Evolutionary conservation across 768 basidiomycete genomes (phyloP), one percentile per base, ranked within the genome.

Genomic region (Aureoboletus auriporus): DNA sequence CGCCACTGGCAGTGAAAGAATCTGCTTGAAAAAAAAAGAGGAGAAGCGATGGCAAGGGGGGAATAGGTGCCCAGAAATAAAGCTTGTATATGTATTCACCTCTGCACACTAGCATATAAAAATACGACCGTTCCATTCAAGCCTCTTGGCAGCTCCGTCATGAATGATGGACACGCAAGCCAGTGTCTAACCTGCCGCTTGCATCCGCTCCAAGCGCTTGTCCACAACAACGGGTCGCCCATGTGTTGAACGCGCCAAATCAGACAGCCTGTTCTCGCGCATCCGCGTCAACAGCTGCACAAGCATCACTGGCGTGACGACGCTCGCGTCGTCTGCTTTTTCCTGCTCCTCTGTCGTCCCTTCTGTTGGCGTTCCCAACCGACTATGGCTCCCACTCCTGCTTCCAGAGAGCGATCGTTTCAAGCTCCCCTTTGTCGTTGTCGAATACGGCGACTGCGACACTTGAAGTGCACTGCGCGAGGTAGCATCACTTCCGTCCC

Each of bases 151-250:
- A n/a, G n/a, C n/a, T 23, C 20, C 20, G 20, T 23, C 20, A 23
- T 23, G 2, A 23, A 2, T 23, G 20, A 23, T 23, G 20, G 20
- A 23, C 20, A 23, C 20, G 20, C 20, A 23, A 23, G 20, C 20
- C 20, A 23, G 20, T 4, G 20, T 29, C 34, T 31, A 46, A 11
- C 82, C 80, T 8, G 75, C 82, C 20, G 81, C 82, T 58, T 86
- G 84, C 5, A 83, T 75, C 63, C 86, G 73, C 63, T 87, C 87
- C 57, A 89, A 61, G 69, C 84, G 75, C 68, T 85, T 86, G 65
- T 89, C 88, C 6, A 87, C 74, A 2, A 75, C 78, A 23, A 77
- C 67, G 0, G 79, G 75, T 33, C 80, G 66, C 13, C 76, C 79
- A 43, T 63, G 71, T 34, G 75, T 60, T 7, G 75, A 69, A 56